Conservation (phyloP, 768 basidiomycete genomes). For the Sistotremastrum suecicum region DNA sequence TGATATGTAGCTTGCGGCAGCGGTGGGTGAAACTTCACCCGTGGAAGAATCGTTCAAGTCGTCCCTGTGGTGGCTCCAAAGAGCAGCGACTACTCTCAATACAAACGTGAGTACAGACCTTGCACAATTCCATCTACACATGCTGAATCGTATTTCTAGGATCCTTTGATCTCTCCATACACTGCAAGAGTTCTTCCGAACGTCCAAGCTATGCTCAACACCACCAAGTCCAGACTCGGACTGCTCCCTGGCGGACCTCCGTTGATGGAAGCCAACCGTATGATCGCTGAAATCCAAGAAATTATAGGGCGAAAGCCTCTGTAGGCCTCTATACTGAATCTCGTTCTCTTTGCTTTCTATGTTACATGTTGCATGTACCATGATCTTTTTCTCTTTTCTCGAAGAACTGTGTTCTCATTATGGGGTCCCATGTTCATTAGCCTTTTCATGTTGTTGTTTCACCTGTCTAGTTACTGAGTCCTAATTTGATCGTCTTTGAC, state of each 20-base stretch:
- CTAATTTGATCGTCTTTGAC: neutral
- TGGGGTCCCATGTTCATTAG: slow-evolving; percentile 8
- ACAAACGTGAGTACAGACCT: slow-evolving; percentile 39
- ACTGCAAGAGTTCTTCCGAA: slow-evolving; percentile 68
- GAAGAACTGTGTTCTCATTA: slow-evolving; percentile 17
- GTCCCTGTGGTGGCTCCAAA: slow-evolving; percentile 79
- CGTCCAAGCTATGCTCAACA: slow-evolving; percentile 61
- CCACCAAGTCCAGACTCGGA: slow-evolving; percentile 65
- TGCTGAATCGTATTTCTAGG: slow-evolving; percentile 24
- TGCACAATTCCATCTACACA: neutral
- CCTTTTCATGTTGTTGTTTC: too few species aligned
- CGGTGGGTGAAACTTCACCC: slow-evolving; percentile 63
- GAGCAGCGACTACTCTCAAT: slow-evolving; percentile 54
- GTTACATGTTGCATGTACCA: neutral
- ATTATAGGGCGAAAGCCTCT: slow-evolving; percentile 34
- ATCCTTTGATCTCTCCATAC: slow-evolving; percentile 72
- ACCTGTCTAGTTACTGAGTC: too few species aligned
- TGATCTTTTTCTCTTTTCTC: neutral
- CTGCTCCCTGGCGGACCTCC: slow-evolving; percentile 63
- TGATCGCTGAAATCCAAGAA: slow-evolving; percentile 65
- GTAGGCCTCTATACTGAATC: neutral
- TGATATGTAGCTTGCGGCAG: slow-evolving; percentile 44
- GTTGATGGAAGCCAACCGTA: slow-evolving; percentile 52
- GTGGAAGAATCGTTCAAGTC: slow-evolving; percentile 72
- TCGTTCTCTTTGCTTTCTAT: neutral